These are phyloP conservation scores for Serendipita indica DNA, from an alignment of 768 basidiomycete species.

Conservation along the genomic window DNA sequence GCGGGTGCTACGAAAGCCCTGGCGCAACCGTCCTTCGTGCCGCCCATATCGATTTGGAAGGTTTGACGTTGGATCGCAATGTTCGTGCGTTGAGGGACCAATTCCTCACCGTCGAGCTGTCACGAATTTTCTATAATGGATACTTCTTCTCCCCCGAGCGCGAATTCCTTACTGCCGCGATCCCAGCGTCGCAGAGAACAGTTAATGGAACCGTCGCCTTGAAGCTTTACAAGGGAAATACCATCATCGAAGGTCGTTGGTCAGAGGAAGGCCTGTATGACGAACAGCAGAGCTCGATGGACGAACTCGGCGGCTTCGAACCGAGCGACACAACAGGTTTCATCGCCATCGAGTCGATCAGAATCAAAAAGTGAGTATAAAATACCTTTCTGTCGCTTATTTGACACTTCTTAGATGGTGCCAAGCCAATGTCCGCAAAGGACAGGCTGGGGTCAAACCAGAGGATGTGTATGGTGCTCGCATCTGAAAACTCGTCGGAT, in stretches of 20 bases:
- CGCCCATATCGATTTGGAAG: slow-evolving; percentile 94
- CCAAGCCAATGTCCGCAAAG: slow-evolving; percentile 71
- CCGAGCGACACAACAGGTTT: slow-evolving; percentile 91
- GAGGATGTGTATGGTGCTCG: slow-evolving; percentile 69
- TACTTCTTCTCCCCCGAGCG: slow-evolving; percentile 99
- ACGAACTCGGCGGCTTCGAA: slow-evolving; percentile 96
- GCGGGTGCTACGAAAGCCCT: slow-evolving; percentile 98
- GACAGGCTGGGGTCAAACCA: slow-evolving; percentile 60
- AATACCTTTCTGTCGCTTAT: not conserved
- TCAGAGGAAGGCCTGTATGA: slow-evolving; percentile 94
- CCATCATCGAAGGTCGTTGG: slow-evolving; percentile 79
- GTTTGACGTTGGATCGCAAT: slow-evolving; percentile 93
- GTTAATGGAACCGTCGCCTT: slow-evolving; percentile 88
- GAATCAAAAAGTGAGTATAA: slow-evolving; percentile 79
- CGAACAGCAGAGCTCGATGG: slow-evolving; percentile 92
- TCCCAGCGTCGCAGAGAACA: slow-evolving; percentile 88
- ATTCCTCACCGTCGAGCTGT: slow-evolving; percentile 82
- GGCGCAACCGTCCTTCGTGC: slow-evolving; percentile 90
- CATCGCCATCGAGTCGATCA: slow-evolving; percentile 94
- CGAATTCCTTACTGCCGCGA: slow-evolving; percentile 81
- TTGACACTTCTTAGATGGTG: slow-evolving; percentile 47
- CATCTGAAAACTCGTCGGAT: slow-evolving; percentile 18
- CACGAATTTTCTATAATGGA: slow-evolving; percentile 91
- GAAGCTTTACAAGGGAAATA: slow-evolving; percentile 93
- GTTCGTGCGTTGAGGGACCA: slow-evolving; percentile 89